Base-by-base conservation (phyloP, 345 rosid species). In the Pugionium dolabratum region DNA sequence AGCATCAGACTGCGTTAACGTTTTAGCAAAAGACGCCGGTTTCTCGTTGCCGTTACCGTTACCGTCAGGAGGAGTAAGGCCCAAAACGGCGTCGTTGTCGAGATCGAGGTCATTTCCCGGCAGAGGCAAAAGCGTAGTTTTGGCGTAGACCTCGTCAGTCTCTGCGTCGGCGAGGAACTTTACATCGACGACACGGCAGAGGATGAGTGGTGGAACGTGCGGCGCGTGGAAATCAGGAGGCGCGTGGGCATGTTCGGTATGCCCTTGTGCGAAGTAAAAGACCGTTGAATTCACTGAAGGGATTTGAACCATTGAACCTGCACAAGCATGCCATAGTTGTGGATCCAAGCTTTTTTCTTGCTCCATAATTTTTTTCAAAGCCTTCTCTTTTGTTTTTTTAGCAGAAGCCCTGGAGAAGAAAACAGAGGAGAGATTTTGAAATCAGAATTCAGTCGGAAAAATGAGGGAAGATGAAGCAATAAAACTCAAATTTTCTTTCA, bases 281-380 rank as follows among this genome's bases (percentile, higher is more conserved):
- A 93, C 90, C 1, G 76, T 84, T 39, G 96, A 79, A 78, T 82
- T 84, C 7, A 86, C 59, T 5, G 81, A 67, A 36, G 97, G 98
- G 67, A 93, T 88, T 71, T 86, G 94, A 35, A 93, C 89, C 94
- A 93, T 83, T 54, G 94, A 82, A 54, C 98, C 98, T 18, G 98
- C 97, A 71, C 97, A 93, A 10, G 96, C 98, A 67, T 85, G 97
- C 98, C 98, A 93, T 63, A 93, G 82, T 63, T 86, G 98, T 42
- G 96, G 86, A 86, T 88, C 96, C 75, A 93, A 80, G 78, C 83
- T 75, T 70, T 75, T 80, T 70, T 78, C 87, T 57, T 55, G 39
- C 69, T 86, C 91, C 82, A 56, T 68, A n/a, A n/a, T n/a, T n/a
- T 63, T 39, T 28, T 37, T 39, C 2, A 7, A 31, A 58, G 4